Evolutionary conservation across 129 eudicot genomes (phyloP).

Genomic region (Silybum marianum): DNA sequence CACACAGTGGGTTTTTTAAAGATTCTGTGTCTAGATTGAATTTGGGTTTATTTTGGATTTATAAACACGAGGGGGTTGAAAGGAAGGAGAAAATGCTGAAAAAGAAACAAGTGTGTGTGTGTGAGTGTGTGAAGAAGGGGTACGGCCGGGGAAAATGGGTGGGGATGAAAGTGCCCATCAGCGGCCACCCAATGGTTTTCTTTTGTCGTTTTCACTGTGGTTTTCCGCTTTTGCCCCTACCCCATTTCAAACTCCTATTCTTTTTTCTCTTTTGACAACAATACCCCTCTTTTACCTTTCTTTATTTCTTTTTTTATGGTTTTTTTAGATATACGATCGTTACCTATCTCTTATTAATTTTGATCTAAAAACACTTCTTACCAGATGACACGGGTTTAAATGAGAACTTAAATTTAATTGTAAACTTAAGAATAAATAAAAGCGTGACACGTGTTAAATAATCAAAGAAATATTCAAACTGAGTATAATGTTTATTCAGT

Average conservation of each 20-base stretch:
- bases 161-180: constrained; percentile 16
- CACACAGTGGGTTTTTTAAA: neutral
- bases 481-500: no score
- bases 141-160: constrained; percentile 29
- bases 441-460: no score
- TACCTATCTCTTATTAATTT: no score
- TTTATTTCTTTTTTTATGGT: neutral
- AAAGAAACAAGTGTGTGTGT: constrained; percentile 24
- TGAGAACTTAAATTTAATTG: no score
- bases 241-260: constrained; percentile 9
- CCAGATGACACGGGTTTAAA: no score
- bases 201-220: constrained; percentile 21
- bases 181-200: constrained; percentile 18
- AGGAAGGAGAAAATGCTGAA: neutral
- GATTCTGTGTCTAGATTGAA: constrained; percentile 31
- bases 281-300: neutral
- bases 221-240: constrained; percentile 25
- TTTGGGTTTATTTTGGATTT: constrained; percentile 18
- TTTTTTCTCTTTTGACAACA: neutral
- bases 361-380: no score
- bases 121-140: constrained; percentile 8
- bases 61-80: constrained; percentile 25
- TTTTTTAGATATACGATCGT: no score
- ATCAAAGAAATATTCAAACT: no score
- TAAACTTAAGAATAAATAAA: no score